These are phyloP conservation scores for Thelonectria blattea DNA, from an alignment of 2,329 filamentous ascomycete genomes.

Conservation along the genomic window DNA sequence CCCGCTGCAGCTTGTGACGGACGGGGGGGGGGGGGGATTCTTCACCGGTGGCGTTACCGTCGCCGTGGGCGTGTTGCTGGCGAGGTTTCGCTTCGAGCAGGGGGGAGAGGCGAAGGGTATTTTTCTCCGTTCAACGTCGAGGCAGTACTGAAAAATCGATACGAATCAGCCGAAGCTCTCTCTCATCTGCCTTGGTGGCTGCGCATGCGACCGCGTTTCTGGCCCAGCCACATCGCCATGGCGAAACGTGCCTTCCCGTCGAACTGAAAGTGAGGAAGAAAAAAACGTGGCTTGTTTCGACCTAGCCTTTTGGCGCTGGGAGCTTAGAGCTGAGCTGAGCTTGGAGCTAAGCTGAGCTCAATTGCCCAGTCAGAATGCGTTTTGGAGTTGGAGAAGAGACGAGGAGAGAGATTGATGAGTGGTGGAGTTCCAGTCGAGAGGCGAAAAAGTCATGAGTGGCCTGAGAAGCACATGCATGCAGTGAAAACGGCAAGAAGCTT, in stretches of 20 bases:
- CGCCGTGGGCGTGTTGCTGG: neutral
- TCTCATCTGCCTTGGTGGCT: neutral
- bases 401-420: neutral
- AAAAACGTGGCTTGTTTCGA: conserved; percentile 5
- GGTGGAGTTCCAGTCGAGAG: neutral
- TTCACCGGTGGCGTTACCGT: neutral
- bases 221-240: conserved; percentile 8
- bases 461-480: neutral
- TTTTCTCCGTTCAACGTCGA: neutral
- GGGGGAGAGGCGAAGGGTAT: neutral
- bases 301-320: neutral
- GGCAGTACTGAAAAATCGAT: neutral
- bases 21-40: too few species aligned
- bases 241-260: neutral
- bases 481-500: neutral
- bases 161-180: neutral
- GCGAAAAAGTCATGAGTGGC: neutral
- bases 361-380: too few species aligned
- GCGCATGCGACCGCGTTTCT: neutral
- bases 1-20: too few species aligned
- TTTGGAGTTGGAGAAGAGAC: neutral
- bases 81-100: neutral
- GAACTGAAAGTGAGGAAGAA: neutral
- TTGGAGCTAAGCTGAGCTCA: neutral
- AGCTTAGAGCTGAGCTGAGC: neutral